Evolutionary conservation across 495 filamentous ascomycete genomes (phyloP), one percentile per base, ranked within the genome.

Genomic region (Penicillium riverlandense): DNA sequence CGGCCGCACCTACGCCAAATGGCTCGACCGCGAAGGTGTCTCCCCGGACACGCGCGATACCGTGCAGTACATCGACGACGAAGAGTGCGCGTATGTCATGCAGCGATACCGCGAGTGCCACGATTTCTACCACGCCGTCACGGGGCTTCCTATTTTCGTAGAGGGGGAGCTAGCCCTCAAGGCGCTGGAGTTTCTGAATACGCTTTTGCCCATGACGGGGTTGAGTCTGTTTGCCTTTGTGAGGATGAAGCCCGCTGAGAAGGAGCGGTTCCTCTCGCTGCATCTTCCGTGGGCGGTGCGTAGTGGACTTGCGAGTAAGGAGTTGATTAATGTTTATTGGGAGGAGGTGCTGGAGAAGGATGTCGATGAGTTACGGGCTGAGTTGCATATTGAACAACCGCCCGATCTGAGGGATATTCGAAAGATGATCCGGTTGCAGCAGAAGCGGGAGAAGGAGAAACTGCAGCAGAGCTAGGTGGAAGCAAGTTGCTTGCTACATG

Each of bases 251-350:
- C 69, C 72, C 31, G 78, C 72, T 11, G 89, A 95, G 69, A 73
- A 85, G 58, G 54, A 69, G 43, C 68, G 94, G 45, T 89, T 95
- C 40, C 80, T 79, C 53, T 68, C 61, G 2, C 76, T 82, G 0
- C 96, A 95, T 66, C 64, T 88, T 33, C 92, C 94, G 4, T 98
- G 92, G 92, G 92, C 94, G 40, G 62, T 96, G 34, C 66, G 77
- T 30, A 96, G 91, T 67, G 92, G 92, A 10, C 38, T 90, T 52
- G 54, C 73, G 36, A 76, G 80, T 43, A 77, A 84, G 54, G 89
- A 95, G 62, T 71, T 98, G 29, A 90, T 98, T 45, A 96, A 96
- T 70, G 86, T 98, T 7, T 98, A 95, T 52, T 98, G 94, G 94
- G 92, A 98, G 70, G 90, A 97, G 74, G 74, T 92, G 61, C 59